Conservation (phyloP, 2,329 filamentous ascomycete genomes). For the Botrytis pseudocinerea region DNA sequence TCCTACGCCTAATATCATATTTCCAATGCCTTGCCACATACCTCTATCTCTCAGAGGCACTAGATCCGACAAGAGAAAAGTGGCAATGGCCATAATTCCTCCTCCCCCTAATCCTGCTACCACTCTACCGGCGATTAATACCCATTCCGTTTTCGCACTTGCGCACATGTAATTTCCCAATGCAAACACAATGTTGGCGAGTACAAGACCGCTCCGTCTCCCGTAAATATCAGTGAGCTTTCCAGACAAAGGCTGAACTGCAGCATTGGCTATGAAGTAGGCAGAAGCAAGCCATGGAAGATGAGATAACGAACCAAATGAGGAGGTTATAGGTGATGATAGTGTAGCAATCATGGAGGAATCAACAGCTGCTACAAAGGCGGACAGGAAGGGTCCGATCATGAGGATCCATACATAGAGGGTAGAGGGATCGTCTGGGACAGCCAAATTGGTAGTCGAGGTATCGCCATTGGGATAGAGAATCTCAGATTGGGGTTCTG, state of each 20-base stretch:
- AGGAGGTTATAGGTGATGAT: slow-evolving; percentile 20
- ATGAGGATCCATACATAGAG: slow-evolving; percentile 7
- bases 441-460: background rate
- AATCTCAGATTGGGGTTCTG: background rate
- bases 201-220: slow-evolving; percentile 64
- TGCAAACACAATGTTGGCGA: slow-evolving; percentile 64
- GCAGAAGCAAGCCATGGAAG: slow-evolving; percentile 58
- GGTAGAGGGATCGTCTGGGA: background rate
- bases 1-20: slow-evolving; percentile 72
- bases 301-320: slow-evolving; percentile 47
- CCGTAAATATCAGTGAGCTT: slow-evolving; percentile 72
- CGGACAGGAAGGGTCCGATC: slow-evolving; percentile 15
- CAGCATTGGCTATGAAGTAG: slow-evolving; percentile 73
- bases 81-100: slow-evolving; percentile 55
- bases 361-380: slow-evolving; percentile 19
- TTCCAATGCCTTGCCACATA: slow-evolving; percentile 72
- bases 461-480: slow-evolving; percentile 8
- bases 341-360: slow-evolving; percentile 23
- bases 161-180: slow-evolving; percentile 65
- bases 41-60: slow-evolving; percentile 19
- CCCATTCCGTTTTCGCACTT: slow-evolving; percentile 59
- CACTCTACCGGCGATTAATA: slow-evolving; percentile 64
- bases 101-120: slow-evolving; percentile 62
- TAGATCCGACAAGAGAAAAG: slow-evolving; percentile 39
- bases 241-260: slow-evolving; percentile 74